Percentiles rank a stretch among this genome's conserved stretches.
These are phyloP conservation scores for Moesziomyces globuligerus DNA, from an alignment of 1,284 basidiomycete genomes.

Conservation along the genomic window DNA sequence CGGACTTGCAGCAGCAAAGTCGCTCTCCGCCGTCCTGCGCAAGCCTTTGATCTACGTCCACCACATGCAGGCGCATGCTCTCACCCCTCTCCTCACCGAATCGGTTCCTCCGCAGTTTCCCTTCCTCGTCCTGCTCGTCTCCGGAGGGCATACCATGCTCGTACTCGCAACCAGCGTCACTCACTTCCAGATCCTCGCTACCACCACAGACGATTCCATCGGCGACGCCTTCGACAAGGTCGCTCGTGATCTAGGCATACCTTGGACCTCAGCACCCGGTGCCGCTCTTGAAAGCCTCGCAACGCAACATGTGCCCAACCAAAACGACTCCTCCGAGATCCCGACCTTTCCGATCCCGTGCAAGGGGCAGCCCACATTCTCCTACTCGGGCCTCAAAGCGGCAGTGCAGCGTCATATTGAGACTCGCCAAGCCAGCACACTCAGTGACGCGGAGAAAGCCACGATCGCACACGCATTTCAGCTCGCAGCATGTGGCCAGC, in stretches of 20 bases:
- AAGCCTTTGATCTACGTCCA: slow-evolving; percentile 63
- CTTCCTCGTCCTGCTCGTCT: slow-evolving; percentile 62
- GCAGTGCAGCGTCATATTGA: slow-evolving; percentile 43
- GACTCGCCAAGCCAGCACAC: neutral
- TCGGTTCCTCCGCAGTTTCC: slow-evolving; percentile 49
- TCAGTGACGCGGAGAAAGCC: slow-evolving; percentile 2
- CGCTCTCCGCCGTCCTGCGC: slow-evolving; percentile 47
- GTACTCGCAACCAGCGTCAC: slow-evolving; percentile 49
- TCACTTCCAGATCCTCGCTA: slow-evolving; percentile 55
- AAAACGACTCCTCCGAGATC: neutral
- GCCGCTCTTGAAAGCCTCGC: slow-evolving; percentile 53
- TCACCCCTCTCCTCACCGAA: slow-evolving; percentile 44
- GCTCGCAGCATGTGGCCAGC: slow-evolving; percentile 55
- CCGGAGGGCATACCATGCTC: slow-evolving; percentile 64
- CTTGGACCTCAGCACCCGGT: slow-evolving; percentile 60
- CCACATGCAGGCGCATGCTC: slow-evolving; percentile 61
- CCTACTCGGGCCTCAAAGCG: slow-evolving; percentile 60
- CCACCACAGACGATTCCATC: slow-evolving; percentile 61
- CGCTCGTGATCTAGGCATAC: slow-evolving; percentile 52
- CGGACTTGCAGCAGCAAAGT: slow-evolving; percentile 58
- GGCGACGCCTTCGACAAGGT: slow-evolving; percentile 66
- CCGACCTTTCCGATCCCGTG: slow-evolving; percentile 44
- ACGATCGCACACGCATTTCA: slow-evolving; percentile 56
- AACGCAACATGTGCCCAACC: neutral
- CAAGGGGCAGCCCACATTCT: slow-evolving; percentile 52